These are phyloP conservation scores for Plasmopara halstedii DNA, from an alignment of 352 stramenopile species.

Conservation along the genomic window DNA sequence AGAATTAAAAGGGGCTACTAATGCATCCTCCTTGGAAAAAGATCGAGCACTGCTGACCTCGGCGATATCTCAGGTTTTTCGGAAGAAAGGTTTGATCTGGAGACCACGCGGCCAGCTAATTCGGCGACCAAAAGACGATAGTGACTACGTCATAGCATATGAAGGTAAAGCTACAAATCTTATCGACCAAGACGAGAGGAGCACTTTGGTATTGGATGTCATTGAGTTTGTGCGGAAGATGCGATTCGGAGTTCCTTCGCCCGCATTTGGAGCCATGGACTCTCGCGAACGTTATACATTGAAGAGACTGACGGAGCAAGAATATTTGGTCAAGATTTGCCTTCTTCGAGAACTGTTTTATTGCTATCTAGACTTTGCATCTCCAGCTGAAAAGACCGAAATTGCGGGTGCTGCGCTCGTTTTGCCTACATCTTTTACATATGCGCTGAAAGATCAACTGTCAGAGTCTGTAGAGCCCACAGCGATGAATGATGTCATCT, in stretches of 20 bases:
- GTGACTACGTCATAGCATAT: slow-evolving; percentile 19
- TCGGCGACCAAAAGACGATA: slow-evolving; percentile 9
- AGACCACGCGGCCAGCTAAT: slow-evolving; percentile 11
- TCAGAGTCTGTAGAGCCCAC: slow-evolving; percentile 10
- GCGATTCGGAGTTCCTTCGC: slow-evolving; percentile 20
- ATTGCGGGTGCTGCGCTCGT: slow-evolving; percentile 47
- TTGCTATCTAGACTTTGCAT: slow-evolving; percentile 36
- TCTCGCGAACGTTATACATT: slow-evolving; percentile 6
- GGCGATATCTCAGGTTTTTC: slow-evolving; percentile 39
- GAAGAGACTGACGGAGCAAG: slow-evolving; percentile 14
- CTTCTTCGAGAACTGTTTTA: slow-evolving; percentile 41
- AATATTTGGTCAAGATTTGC: slow-evolving; percentile 36
- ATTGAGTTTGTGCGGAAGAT: slow-evolving; percentile 37
- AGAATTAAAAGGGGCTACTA: slow-evolving; percentile 24
- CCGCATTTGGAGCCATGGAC: slow-evolving; percentile 5
- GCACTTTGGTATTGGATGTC: slow-evolving; percentile 27
- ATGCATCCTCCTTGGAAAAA: slow-evolving; percentile 18
- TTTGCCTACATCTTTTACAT: slow-evolving; percentile 20
- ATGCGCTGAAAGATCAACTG: slow-evolving; percentile 1
- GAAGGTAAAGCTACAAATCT: neutral
- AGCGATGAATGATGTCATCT: slow-evolving; percentile 29
- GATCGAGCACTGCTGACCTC: slow-evolving; percentile 20
- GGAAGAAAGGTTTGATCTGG: slow-evolving; percentile 32
- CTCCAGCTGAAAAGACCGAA: slow-evolving; percentile 16
- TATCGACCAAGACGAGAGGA: slow-evolving; percentile 3